Base-by-base conservation (phyloP, 768 basidiomycete species). In the Ephemerocybe angulata region DNA sequence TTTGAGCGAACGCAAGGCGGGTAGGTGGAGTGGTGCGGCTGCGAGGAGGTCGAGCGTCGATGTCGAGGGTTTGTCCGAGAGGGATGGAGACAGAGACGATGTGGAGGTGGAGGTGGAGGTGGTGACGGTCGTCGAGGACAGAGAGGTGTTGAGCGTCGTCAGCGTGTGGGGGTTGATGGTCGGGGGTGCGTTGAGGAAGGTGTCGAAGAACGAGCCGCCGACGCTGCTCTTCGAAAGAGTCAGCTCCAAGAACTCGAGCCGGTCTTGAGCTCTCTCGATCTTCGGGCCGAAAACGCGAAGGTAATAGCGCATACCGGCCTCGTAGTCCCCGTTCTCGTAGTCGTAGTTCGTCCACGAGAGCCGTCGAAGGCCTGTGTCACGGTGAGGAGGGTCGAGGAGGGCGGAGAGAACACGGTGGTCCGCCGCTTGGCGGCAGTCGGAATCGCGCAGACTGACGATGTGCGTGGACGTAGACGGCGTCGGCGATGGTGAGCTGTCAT, bases 291-390 rank as follows among this genome's bases (percentile, higher is more conserved):
- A 79, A 65, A 83, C 78, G 37, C 80, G 78, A 22, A 76, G 71
- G 54, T 83, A 83, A 56, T 76, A 74, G 1, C 79, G 77, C 1
- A 79, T 72, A 50, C 86, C 84, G 54, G 57, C 57, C 4, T 58
- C 63, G 25, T 62, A 65, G 52, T 69, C 65, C 3, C 54, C 43
- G 3, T 55, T 53, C 49, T 68, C 65, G 42, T 72, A 64, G 29
- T 83, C 85, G 60, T 90, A 90, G 62, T 82, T 87, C 31, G 87
- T 89, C 79, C 86, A 87, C 24, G 81, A 83, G 13, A 90, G 72
- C 27, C 82, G 72, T 3, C 81, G 78, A 31, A 90, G 72, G 17
- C 42, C 70, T 68, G 59, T 76, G 4, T 79, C 41, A 76, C 72
- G 15, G 81, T 80, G 43, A 71, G 81, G 44, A 76, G 81, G 58